Percentiles rank a stretch among this genome's conserved stretches.
phyloP scores from a whole-genome alignment of 2,329 filamentous ascomycete species.

The Ophiostoma quercus region DNA sequence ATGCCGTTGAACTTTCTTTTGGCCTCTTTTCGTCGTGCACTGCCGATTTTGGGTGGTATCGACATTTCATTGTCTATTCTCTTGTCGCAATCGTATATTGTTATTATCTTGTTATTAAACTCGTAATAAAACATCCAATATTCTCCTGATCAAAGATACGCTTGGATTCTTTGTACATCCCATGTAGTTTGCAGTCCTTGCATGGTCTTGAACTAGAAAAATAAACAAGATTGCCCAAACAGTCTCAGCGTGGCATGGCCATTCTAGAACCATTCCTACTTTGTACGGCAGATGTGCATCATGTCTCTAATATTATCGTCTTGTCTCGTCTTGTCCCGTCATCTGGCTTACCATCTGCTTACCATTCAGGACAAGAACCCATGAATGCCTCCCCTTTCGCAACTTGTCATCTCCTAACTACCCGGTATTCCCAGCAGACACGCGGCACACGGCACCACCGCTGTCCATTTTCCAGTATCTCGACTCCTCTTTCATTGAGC shows the following conservation, averaged over 20 bases:
- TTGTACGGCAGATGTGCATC: background rate
- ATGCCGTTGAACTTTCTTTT: background rate
- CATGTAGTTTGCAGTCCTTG: background rate
- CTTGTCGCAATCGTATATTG: background rate
- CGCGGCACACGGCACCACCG: background rate
- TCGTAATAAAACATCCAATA: background rate
- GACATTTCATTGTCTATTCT: background rate
- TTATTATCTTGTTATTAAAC: background rate
- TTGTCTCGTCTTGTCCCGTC: background rate
- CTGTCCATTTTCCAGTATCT: background rate
- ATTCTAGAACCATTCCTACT: slow-evolving; percentile 8
- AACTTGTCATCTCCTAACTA: background rate
- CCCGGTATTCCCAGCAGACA: background rate
- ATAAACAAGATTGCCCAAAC: background rate
- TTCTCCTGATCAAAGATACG: background rate
- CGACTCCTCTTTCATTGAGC: background rate
- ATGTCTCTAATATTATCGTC: background rate
- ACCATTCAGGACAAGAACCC: background rate
- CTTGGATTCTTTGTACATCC: background rate
- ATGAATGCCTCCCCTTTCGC: background rate
- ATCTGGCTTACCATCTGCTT: background rate
- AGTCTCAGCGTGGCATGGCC: background rate
- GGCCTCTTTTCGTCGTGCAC: background rate
- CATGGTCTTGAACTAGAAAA: slow-evolving; percentile 8
- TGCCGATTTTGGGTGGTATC: background rate